Percentiles rank a stretch among this genome's conserved stretches.
phyloP scores from a whole-genome alignment of 2,329 filamentous ascomycete genomes.

The Penicillium crustosum region DNA sequence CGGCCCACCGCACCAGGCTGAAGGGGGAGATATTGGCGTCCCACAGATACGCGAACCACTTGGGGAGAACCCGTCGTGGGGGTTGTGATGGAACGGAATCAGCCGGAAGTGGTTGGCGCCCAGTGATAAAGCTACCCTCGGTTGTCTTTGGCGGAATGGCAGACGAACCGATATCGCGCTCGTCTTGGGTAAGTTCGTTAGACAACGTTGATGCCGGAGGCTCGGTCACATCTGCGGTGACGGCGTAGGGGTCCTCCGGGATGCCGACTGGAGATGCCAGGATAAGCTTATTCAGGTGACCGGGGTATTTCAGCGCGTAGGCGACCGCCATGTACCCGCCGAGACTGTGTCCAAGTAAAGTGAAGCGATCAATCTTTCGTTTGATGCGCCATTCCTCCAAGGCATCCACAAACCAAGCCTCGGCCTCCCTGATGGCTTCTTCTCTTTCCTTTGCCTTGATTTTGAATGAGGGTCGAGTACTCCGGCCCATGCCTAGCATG shows the following conservation, averaged over 20 bases:
- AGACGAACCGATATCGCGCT: conserved; percentile 47
- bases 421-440: conserved; percentile 81
- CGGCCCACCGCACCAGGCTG: conserved; percentile 80
- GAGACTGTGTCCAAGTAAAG: conserved; percentile 86
- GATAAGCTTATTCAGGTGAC: conserved; percentile 91
- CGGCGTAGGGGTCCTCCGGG: conserved; percentile 88
- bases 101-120: conserved; percentile 31
- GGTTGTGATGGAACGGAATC: conserved; percentile 49
- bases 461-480: conserved; percentile 77
- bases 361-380: conserved; percentile 88
- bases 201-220: conserved; percentile 69
- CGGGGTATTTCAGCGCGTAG: conserved; percentile 95
- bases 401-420: conserved; percentile 94
- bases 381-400: conserved; percentile 93
- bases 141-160: conserved; percentile 37
- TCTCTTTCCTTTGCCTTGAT: conserved; percentile 79
- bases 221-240: conserved; percentile 76
- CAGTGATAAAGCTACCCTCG: conserved; percentile 58
- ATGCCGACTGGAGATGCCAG: conserved; percentile 92
- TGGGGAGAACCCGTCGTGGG: conserved; percentile 65
- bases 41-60: conserved; percentile 92
- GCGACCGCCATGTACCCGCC: conserved; percentile 94
- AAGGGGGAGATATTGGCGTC: conserved; percentile 97
- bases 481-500: conserved; percentile 91
- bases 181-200: conserved; percentile 78